Conservation (phyloP, 2,329 filamentous ascomycete species). For the Furcasterigmium furcatum region DNA sequence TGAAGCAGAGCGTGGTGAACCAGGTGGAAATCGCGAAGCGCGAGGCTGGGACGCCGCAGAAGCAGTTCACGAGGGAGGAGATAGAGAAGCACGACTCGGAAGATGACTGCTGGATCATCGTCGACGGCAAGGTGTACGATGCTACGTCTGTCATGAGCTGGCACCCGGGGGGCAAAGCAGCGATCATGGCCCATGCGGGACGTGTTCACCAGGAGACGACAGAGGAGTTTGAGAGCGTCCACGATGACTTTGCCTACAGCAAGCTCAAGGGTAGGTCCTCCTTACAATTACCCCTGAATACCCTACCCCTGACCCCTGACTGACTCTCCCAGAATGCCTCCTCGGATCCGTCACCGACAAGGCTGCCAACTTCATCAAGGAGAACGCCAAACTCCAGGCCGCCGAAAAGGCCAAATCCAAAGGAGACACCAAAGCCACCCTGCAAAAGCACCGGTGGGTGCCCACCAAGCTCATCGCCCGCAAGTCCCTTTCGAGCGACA, state of each 20-base stretch:
- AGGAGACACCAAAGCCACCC: slow-evolving; percentile 23
- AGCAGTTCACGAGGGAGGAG: slow-evolving; percentile 49
- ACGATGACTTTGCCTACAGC: slow-evolving; percentile 46
- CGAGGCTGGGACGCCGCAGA: slow-evolving; percentile 38
- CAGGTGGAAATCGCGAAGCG: slow-evolving; percentile 40
- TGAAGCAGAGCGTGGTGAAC: slow-evolving; percentile 42
- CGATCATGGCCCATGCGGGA: slow-evolving; percentile 46
- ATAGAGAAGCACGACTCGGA: slow-evolving; percentile 47
- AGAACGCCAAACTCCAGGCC: slow-evolving; percentile 33
- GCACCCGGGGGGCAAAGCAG: slow-evolving; percentile 46
- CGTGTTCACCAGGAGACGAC: slow-evolving; percentile 45
- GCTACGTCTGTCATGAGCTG: slow-evolving; percentile 41
- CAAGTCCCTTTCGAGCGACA: slow-evolving; percentile 37
- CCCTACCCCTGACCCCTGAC: background rate
- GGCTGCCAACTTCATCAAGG: slow-evolving; percentile 40
- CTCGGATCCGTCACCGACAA: slow-evolving; percentile 47
- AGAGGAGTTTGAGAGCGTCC: slow-evolving; percentile 45
- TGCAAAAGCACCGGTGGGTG: slow-evolving; percentile 43
- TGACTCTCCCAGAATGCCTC: slow-evolving; percentile 37
- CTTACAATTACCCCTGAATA: background rate
- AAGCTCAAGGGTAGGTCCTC: slow-evolving; percentile 36
- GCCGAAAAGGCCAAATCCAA: slow-evolving; percentile 27
- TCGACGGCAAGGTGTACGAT: slow-evolving; percentile 49
- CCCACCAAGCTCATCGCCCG: slow-evolving; percentile 35
- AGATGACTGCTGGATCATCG: slow-evolving; percentile 50